Percentiles rank a stretch among this genome's conserved stretches.
Conservation (phyloP, 2,329 filamentous ascomycete species). For the Trichoderma sp. region DNA sequence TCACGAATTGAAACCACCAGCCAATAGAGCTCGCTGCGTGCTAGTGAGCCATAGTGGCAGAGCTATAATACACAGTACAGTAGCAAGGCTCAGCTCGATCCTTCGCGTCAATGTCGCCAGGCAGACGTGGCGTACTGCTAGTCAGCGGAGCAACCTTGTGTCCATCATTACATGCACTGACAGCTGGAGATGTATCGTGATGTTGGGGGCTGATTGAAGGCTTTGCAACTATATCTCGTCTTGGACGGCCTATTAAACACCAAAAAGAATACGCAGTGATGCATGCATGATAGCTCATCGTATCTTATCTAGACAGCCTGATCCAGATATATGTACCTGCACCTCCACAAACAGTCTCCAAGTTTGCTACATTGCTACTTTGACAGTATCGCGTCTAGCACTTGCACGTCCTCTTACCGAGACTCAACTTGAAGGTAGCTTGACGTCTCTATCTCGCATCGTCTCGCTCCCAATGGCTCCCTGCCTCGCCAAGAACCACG, state of each 20-base stretch:
- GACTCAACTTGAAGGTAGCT: not conserved
- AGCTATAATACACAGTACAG: not conserved
- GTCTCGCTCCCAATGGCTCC: not conserved
- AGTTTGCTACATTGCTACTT: not conserved
- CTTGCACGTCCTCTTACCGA: not conserved
- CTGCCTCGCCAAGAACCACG: slow-evolving; percentile 16
- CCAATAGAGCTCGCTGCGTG: not conserved
- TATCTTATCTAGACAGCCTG: not conserved
- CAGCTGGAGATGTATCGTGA: not conserved
- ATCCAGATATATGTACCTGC: no score
- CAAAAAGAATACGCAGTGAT: not conserved
- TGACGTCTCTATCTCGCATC: not conserved
- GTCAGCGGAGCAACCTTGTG: not conserved
- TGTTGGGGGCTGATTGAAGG: not conserved
- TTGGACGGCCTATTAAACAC: not conserved
- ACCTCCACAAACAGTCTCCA: not conserved
- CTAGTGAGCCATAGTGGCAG: not conserved
- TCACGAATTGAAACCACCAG: not conserved
- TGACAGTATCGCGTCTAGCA: not conserved
- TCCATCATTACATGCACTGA: not conserved
- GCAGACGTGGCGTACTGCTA: not conserved
- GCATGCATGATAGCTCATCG: not conserved
- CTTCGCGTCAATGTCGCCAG: slow-evolving; percentile 9
- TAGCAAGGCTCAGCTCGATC: slow-evolving; percentile 6
- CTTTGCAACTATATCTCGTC: not conserved